Evolutionary conservation across 2,329 filamentous ascomycete species (phyloP).

Genomic region (Penicillium sp.): DNA sequence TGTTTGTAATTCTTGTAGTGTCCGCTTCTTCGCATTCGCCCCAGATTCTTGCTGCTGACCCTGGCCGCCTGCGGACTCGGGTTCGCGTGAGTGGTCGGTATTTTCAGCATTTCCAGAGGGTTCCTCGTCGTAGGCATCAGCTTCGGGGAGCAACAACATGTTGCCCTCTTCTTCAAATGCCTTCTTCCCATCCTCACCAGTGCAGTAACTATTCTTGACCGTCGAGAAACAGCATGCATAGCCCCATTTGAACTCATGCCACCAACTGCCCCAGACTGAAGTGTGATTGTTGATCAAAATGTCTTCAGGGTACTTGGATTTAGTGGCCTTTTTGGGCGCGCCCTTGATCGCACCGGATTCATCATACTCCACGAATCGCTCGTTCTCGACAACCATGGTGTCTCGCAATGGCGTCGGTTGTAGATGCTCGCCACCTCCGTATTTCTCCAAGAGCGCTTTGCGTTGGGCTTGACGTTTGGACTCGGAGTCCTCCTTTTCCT

Average conservation of each 20-base stretch:
- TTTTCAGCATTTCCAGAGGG: constrained; percentile 16
- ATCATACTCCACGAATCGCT: constrained; percentile 91
- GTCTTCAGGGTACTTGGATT: constrained; percentile 90
- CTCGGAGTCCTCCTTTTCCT: constrained; percentile 71
- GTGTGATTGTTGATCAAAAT: constrained; percentile 86
- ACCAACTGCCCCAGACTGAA: constrained; percentile 95
- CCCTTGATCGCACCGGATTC: constrained; percentile 87
- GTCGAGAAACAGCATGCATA: constrained; percentile 93
- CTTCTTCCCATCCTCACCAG: constrained; percentile 78
- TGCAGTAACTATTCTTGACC: constrained; percentile 96
- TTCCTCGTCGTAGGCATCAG: constrained; percentile 16
- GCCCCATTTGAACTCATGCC: constrained; percentile 91
- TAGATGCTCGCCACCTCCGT: constrained; percentile 67
- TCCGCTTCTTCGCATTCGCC: constrained; percentile 62
- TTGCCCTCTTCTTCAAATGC: constrained; percentile 76
- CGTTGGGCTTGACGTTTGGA: constrained; percentile 65
- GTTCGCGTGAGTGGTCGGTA: constrained; percentile 21
- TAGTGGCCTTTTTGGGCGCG: constrained; percentile 69
- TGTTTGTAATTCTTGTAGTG: constrained; percentile 72
- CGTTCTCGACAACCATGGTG: constrained; percentile 72
- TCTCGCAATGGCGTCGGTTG: constrained; percentile 62
- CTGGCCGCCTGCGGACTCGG: constrained; percentile 29
- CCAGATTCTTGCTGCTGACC: constrained; percentile 34
- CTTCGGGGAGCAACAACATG: constrained; percentile 49
- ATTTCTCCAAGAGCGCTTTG: constrained; percentile 73